phyloP scores from a whole-genome alignment of 75 land plant genomes.

The Cupressus sempervirens region DNA sequence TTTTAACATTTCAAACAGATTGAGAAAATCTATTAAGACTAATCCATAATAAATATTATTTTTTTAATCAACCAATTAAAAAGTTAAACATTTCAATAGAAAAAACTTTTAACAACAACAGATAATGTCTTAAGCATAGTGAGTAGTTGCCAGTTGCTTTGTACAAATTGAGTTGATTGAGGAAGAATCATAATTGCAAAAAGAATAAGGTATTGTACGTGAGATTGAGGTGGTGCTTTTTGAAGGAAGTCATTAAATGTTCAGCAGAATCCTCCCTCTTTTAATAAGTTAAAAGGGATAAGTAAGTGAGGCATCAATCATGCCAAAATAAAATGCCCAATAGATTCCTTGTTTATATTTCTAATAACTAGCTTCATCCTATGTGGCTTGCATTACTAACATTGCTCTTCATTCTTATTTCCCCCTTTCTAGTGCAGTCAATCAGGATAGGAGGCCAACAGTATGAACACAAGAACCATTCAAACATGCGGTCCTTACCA shows the following conservation, averaged over 20 bases:
- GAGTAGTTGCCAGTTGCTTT: no score
- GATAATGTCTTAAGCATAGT: no score
- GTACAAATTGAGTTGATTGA: neutral
- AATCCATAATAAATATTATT: no score
- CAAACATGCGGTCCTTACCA: neutral
- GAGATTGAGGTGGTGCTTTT: neutral
- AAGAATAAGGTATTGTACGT: neutral
- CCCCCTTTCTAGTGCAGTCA: neutral
- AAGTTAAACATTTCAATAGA: no score
- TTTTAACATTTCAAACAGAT: no score
- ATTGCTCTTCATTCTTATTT: neutral
- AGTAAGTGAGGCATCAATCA: conserved; percentile 3
- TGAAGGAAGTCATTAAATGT: conserved; percentile 1
- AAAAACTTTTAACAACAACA: no score
- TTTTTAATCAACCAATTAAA: no score
- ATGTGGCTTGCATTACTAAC: neutral
- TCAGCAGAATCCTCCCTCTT: neutral
- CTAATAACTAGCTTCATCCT: neutral
- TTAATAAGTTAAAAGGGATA: neutral
- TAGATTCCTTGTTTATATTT: neutral
- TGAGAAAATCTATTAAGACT: no score
- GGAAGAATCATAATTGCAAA: neutral
- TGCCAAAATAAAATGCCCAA: neutral
- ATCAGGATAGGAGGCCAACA: neutral
- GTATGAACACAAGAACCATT: neutral